A percentile compares a stretch with the other conserved stretches of the same genome.
Evolutionary conservation across 1,139 yeast genomes (phyloP).

Genomic region (Zygosaccharomyces sapae): DNA sequence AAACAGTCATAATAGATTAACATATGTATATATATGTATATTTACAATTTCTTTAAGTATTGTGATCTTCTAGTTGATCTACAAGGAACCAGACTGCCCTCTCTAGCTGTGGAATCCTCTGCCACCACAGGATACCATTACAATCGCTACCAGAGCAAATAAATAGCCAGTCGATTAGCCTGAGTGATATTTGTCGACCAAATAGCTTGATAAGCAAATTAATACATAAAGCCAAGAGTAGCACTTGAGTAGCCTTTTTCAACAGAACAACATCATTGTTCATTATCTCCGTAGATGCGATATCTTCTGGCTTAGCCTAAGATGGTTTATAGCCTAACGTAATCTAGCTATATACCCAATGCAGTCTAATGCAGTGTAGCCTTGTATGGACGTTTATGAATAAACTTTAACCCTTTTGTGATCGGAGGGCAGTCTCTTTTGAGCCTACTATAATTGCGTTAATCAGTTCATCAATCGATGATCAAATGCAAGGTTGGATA

Average conservation of each 20-base stretch:
- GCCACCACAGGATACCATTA: conserved; percentile 29
- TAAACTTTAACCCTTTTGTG: not conserved
- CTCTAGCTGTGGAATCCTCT: conserved; percentile 21
- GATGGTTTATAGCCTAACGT: too few species aligned
- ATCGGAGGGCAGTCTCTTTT: not conserved
- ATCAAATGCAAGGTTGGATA: not conserved
- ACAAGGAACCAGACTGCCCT: conserved; percentile 25
- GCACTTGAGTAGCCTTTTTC: conserved; percentile 7
- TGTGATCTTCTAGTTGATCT: conserved; percentile 21
- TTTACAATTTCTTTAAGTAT: not conserved
- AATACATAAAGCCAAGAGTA: conserved; percentile 14
- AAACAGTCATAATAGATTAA: not conserved
- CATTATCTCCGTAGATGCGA: conserved; percentile 1
- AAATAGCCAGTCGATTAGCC: conserved; percentile 17
- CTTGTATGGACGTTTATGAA: not conserved
- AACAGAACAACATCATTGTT: conserved; percentile 4
- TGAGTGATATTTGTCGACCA: conserved; percentile 9
- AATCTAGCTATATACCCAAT: too few species aligned
- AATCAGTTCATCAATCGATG: not conserved
- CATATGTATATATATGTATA: not conserved
- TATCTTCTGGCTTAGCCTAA: not conserved
- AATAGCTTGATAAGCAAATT: conserved; percentile 15
- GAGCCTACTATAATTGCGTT: not conserved
- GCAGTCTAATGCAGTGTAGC: not conserved
- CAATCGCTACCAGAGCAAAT: conserved; percentile 19